phyloP scores from a whole-genome alignment of 208 protist species.

The Trypanosoma lewisi region DNA sequence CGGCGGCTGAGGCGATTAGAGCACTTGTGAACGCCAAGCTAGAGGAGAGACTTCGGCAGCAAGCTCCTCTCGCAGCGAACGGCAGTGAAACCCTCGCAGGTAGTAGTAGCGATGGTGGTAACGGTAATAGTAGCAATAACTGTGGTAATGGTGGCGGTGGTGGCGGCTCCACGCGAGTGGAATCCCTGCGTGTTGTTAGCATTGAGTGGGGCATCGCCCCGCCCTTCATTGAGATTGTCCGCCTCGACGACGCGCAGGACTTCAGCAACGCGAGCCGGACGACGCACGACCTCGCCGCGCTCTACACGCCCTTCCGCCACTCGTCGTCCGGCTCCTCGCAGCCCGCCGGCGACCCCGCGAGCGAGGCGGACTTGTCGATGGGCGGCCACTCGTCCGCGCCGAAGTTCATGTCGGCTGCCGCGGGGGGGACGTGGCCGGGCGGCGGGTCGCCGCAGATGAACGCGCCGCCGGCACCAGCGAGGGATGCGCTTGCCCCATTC shows the following conservation, averaged over 20 bases:
- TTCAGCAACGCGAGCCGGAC: slow-evolving; percentile 12
- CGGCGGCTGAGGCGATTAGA: slow-evolving; percentile 58
- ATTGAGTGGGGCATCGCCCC: slow-evolving; percentile 73
- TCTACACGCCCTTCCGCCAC: neutral
- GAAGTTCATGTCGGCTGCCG: neutral
- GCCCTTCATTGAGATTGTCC: slow-evolving; percentile 69
- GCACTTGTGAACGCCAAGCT: slow-evolving; percentile 60
- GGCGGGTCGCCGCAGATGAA: neutral
- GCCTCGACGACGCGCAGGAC: slow-evolving; percentile 53
- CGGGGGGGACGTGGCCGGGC: neutral
- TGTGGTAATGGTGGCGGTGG: neutral
- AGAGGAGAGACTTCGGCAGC: slow-evolving; percentile 18
- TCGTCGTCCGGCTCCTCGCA: neutral
- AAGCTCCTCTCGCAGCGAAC: neutral
- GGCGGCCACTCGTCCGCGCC: neutral
- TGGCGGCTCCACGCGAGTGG: slow-evolving; percentile 15
- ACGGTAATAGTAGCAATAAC: too few species aligned
- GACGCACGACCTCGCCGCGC: slow-evolving; percentile 2
- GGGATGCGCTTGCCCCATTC: slow-evolving; percentile 40
- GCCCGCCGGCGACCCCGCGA: neutral
- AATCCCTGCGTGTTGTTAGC: slow-evolving; percentile 46
- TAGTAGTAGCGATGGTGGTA: too few species aligned
- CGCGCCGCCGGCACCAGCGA: neutral
- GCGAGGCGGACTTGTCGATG: slow-evolving; percentile 5
- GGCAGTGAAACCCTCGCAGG: too few species aligned